These are phyloP conservation scores for Musa troglodytarum DNA, from an alignment of 176 grass and related monocot genomes.

Conservation along the genomic window DNA sequence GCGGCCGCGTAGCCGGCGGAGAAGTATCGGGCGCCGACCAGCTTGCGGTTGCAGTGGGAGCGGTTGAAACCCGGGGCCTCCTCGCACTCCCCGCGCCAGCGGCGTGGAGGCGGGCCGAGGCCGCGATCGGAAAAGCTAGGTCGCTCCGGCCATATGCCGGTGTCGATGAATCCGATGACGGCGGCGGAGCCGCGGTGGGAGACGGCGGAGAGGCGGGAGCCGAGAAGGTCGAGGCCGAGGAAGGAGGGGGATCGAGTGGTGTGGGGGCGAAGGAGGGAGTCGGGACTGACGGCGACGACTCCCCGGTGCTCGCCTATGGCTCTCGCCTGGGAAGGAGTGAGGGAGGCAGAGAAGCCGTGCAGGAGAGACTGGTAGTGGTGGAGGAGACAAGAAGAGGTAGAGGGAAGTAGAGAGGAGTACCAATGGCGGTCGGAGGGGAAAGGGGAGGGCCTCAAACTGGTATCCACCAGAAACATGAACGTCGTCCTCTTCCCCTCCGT, in stretches of 20 bases:
- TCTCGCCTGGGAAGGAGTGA: constrained; percentile 51
- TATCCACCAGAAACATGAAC: background rate
- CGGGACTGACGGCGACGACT: constrained; percentile 54
- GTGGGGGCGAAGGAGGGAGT: constrained; percentile 62
- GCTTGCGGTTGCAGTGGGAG: constrained; percentile 57
- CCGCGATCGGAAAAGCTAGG: constrained; percentile 77
- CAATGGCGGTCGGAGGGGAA: constrained; percentile 60
- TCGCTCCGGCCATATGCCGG: constrained; percentile 89
- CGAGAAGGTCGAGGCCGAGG: constrained; percentile 70
- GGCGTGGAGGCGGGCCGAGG: constrained; percentile 44
- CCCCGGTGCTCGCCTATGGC: constrained; percentile 42
- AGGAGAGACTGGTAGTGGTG: constrained; percentile 84
- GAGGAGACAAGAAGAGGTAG: constrained; percentile 29
- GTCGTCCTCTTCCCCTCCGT: background rate
- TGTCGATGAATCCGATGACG: constrained; percentile 78
- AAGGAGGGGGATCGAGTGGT: constrained; percentile 88
- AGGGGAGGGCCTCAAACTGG: constrained; percentile 34
- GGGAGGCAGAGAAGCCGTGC: constrained; percentile 62
- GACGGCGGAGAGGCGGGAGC: constrained; percentile 39
- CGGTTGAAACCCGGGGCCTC: constrained; percentile 46
- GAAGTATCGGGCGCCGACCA: constrained; percentile 77
- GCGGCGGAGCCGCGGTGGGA: constrained; percentile 57
- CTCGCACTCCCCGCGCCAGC: constrained; percentile 76
- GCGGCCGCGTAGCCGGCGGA: constrained; percentile 54
- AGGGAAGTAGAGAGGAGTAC: constrained; percentile 60